Evolutionary conservation across 164 flowering plant genomes (phyloP).

Genomic region (Tinospora cordifolia): DNA sequence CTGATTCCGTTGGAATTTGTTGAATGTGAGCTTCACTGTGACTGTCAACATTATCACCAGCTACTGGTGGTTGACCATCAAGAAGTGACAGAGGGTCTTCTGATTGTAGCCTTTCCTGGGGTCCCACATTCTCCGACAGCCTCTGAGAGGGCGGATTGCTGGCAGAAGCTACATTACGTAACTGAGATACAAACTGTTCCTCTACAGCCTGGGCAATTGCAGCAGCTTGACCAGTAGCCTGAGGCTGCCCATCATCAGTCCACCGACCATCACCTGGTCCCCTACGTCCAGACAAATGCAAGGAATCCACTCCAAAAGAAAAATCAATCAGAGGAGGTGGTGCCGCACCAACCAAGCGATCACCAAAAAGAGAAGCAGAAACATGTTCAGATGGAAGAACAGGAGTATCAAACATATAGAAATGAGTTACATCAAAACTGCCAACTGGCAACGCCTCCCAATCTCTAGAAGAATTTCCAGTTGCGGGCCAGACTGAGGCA

Average conservation of each 20-base stretch:
- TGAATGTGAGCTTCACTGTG: conserved; percentile 33
- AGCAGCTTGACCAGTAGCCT: conserved; percentile 66
- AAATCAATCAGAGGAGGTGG: conserved; percentile 70
- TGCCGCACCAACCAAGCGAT: conserved; percentile 51
- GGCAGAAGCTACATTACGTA: conserved; percentile 38
- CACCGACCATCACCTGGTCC: conserved; percentile 83
- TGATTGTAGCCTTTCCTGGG: conserved; percentile 32
- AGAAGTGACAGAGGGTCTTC: conserved; percentile 26
- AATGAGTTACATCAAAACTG: conserved; percentile 55
- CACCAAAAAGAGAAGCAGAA: conserved; percentile 52
- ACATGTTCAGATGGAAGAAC: conserved; percentile 64
- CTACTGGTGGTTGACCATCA: conserved; percentile 28
- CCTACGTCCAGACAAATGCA: conserved; percentile 62
- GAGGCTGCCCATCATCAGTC: conserved; percentile 98
- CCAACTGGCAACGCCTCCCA: conserved; percentile 56
- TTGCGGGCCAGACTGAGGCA: conserved; percentile 53
- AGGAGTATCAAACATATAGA: conserved; percentile 86
- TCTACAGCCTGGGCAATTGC: conserved; percentile 79
- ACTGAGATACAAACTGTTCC: conserved; percentile 62
- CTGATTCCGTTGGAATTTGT: conserved; percentile 21
- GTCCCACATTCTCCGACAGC: conserved; percentile 32
- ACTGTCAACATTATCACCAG: conserved; percentile 23
- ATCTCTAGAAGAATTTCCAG: conserved; percentile 52
- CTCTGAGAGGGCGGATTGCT: conserved; percentile 29
- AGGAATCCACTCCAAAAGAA: conserved; percentile 72